Conservation (phyloP, 2,329 filamentous ascomycete genomes). For the Botrytis pseudocinerea region DNA sequence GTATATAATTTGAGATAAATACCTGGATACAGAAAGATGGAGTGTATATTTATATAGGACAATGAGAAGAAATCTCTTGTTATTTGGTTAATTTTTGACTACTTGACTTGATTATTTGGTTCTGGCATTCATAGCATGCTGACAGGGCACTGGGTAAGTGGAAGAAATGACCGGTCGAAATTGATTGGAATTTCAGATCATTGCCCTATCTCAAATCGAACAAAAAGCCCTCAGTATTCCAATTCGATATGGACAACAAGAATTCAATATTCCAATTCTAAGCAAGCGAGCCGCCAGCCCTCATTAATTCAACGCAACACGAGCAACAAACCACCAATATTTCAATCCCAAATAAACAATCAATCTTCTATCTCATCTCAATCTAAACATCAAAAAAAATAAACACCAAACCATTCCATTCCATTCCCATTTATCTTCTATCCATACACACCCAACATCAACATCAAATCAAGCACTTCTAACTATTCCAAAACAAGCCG, state of each 20-base stretch:
- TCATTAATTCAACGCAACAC: too few relatives aligned
- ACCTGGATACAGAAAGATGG: background rate
- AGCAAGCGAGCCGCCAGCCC: background rate
- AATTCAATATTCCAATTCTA: background rate
- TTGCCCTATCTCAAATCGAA: background rate
- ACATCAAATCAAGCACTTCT: background rate
- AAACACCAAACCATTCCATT: too few relatives aligned
- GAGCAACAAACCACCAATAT: too few relatives aligned
- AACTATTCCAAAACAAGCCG: background rate
- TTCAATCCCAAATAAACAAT: too few relatives aligned
- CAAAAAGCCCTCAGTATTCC: background rate
- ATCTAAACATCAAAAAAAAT: background rate
- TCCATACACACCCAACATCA: background rate
- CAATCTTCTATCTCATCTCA: background rate
- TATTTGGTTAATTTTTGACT: background rate
- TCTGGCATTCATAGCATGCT: background rate
- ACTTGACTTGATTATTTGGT: background rate
- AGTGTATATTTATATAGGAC: background rate
- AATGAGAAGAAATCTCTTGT: background rate
- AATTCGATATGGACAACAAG: background rate
- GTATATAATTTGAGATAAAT: background rate
- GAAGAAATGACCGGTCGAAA: background rate
- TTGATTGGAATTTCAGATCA: background rate
- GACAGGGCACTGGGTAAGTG: background rate
- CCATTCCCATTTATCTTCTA: background rate